Base-by-base conservation (phyloP, 2,329 filamentous ascomycete species). In the Ambrosiella cleistominuta region DNA sequence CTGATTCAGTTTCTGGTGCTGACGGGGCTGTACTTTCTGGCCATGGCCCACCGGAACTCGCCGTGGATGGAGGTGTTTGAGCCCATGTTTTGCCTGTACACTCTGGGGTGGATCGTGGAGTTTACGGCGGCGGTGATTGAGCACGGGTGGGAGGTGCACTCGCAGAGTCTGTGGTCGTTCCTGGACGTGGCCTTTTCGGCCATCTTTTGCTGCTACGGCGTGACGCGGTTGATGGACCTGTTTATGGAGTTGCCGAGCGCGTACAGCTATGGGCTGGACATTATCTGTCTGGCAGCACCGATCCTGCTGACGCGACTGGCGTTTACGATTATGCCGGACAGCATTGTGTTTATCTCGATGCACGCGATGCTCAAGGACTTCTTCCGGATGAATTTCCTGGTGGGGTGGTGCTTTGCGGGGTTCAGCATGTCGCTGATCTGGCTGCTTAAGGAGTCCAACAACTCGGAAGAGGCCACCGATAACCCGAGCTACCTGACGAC, bases 361-460 rank as follows among this genome's bases (percentile, higher is more conserved):
- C 77, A 85, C 61, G 81, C 82, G 53, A 86, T 88, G 83, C 83
- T 88, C 75, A 77, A 78, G 52, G 82, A 87, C 65, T 88, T 88
- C 64, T 76, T 80, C 1, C 73, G 83, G 42, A 71, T 87, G 0
- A 86, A 82, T 2, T 70, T 82, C 7, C 75, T 87, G 13, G 81
- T 82, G 1, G 74, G 79, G 5, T 87, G 72, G 72, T 86, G 82
- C 65, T 87, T 87, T 64, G 80, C 78, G 7, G 84, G 84, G 2
- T 87, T 88, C 66, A 70, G 87, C 7, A 73, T 88, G 8, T 80
- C 82, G 7, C 74, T 88, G 67, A 75, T 79, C 61, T 87, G 84
- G 83, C 76, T 88, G 7, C 65, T 71, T 39, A 60, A 60, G 12
- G 59, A 60, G 38, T 60, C 59, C n/a, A 47, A 52, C 3, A 60